phyloP scores from a whole-genome alignment of 1,284 basidiomycete genomes.

The Ganoderma lingzhi region DNA sequence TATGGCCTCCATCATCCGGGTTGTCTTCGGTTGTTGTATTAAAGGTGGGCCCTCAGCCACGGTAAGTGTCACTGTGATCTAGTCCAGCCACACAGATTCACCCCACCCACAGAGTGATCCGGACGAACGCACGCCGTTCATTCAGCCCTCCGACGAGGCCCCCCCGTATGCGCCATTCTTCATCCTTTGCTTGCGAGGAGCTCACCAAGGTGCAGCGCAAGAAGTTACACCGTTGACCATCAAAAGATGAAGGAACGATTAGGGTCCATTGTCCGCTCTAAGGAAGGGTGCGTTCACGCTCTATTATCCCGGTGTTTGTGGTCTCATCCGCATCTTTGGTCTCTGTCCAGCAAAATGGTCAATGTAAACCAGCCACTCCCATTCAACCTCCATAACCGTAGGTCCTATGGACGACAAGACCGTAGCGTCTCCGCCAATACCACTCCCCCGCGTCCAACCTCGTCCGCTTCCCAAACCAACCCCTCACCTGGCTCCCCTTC shows the following conservation, averaged over 20 bases:
- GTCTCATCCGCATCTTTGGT: conserved; percentile 6
- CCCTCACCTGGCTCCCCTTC: conserved; percentile 24
- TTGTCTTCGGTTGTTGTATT: conserved; percentile 39
- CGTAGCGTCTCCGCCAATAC: conserved; percentile 36
- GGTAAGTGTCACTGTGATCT: conserved; percentile 16
- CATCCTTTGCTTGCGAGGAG: conserved; percentile 1
- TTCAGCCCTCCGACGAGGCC: conserved; percentile 41
- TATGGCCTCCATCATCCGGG: conserved; percentile 38
- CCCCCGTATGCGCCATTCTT: conserved; percentile 23
- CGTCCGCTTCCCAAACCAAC: conserved; percentile 20
- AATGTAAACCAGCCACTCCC: conserved; percentile 69
- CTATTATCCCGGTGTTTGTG: conserved; percentile 13
- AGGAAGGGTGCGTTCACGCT: conserved; percentile 60
- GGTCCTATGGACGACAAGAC: conserved; percentile 41
- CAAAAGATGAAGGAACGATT: conserved; percentile 62
- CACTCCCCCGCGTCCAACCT: conserved; percentile 36
- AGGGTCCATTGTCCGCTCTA: conserved; percentile 64
- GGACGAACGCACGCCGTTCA: conserved; percentile 43
- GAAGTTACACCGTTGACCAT: conserved; percentile 52
- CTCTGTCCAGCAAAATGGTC: conserved; percentile 72
- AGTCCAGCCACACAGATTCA: conserved; percentile 3
- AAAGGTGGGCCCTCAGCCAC: conserved; percentile 24
- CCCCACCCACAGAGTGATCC: conserved; percentile 33
- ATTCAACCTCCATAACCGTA: conserved; percentile 68
- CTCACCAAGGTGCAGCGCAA: conserved; percentile 11